These are phyloP conservation scores for Colletotrichum incanum DNA, from an alignment of 2,329 filamentous ascomycete genomes.

Conservation along the genomic window DNA sequence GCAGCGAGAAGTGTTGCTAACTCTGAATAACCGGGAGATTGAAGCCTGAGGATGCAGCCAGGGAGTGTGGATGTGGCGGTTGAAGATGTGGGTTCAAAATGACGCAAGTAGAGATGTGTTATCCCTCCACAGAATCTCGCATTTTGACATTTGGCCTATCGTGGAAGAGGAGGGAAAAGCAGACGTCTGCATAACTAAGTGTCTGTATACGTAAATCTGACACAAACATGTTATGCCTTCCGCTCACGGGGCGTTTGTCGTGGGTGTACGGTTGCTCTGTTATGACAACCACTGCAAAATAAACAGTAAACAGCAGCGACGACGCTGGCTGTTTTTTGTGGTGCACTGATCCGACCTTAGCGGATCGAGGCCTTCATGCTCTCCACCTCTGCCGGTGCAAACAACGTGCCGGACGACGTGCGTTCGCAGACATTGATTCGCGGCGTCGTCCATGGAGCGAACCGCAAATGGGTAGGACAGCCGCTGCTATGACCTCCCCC, in stretches of 20 bases:
- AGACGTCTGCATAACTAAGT: no score
- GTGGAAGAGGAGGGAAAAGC: background rate
- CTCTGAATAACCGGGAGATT: background rate
- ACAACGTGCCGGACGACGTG: background rate
- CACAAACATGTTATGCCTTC: no score
- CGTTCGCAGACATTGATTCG: background rate
- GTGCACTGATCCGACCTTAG: no score
- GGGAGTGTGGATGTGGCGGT: background rate
- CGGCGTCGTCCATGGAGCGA: background rate
- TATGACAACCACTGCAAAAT: conserved; percentile 23
- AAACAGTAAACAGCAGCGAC: conserved; percentile 19
- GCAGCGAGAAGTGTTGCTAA: background rate
- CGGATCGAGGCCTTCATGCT: no score
- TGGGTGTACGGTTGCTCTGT: conserved; percentile 4
- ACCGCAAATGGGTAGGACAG: conserved; percentile 8
- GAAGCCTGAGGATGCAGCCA: background rate
- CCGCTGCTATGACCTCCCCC: conserved; percentile 3
- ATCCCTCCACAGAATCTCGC: background rate
- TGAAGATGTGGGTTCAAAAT: background rate
- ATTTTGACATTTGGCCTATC: background rate
- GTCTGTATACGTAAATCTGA: no score
- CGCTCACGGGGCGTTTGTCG: background rate
- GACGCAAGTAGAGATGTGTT: background rate
- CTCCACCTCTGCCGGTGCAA: no score
- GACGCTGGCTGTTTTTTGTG: no score